Base-by-base conservation (phyloP, 2,329 filamentous ascomycete species). In the Microcyclospora pomicola region DNA sequence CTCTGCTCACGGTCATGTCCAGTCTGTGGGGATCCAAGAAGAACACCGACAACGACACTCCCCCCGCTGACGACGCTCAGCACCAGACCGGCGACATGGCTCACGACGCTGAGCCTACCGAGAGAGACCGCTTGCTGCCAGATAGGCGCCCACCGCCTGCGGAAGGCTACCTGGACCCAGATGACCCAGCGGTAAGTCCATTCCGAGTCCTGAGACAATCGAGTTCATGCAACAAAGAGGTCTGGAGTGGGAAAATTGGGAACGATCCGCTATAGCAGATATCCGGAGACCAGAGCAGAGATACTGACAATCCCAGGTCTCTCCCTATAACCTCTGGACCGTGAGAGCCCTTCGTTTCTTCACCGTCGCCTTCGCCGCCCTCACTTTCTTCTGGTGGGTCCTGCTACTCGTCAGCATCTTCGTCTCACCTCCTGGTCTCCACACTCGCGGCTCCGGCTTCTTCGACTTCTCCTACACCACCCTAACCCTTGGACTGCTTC, bases 261-360 rank as follows among this genome's bases (percentile, higher is more conserved):
- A 7, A 5, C 19, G 19, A 24, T 7, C 19, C 4, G 19, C 5
- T 7, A 4, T 4, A 24, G 19, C 19, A 24, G 19, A 5, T 24
- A 24, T 24, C 19, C 11, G 10, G n/a, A 37, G 31, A 27, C 10
- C 27, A n/a, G 24, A 35, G 9, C 15, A 33, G 9, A 24, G 19
- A 14, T 31, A 42, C 52, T 59, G 42, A 57, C 32, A 10, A 34
- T 14, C 10, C 6, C 35, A 65, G 68, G 78, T 83, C 15, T 83
- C 85, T 2, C 91, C 91, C 0, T 95, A 95, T 64, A 98, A 98
- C 52, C 73, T 96, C 29, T 94, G 86, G 80, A 84, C 77, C 42
- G 82, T 98, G 35, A 80, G 91, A 13, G 73, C 82, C 34, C 68
- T 91, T 38, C 76, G 86, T 55, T 83, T 78, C 54, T 59, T 91